Percentiles rank a stretch among this genome's conserved stretches.
Evolutionary conservation across 2,329 filamentous ascomycete species (phyloP).

Genomic region (Apiospora malaysiana): DNA sequence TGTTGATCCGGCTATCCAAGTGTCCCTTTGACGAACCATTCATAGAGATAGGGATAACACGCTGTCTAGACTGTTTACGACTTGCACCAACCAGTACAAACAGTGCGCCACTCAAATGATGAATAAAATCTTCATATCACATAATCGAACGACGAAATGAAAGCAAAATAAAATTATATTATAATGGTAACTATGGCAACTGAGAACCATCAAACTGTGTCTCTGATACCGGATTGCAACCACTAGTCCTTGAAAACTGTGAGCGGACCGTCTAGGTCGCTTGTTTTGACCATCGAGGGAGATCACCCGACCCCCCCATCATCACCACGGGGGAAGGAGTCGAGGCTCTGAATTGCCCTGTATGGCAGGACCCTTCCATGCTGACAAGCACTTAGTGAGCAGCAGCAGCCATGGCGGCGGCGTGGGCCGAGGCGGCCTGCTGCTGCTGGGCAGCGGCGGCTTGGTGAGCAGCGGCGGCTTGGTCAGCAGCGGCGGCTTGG

Average conservation of each 20-base stretch:
- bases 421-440: background rate
- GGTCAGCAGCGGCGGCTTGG: too few species aligned
- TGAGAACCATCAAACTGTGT: background rate
- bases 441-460: background rate
- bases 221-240: background rate
- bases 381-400: background rate
- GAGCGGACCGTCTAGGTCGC: slow-evolving; percentile 9
- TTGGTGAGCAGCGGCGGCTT: background rate
- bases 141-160: background rate
- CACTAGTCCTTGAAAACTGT: background rate
- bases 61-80: too few species aligned
- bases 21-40: too few species aligned
- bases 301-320: background rate
- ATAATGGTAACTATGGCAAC: background rate
- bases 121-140: background rate
- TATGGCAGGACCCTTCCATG: background rate
- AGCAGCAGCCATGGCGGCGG: background rate
- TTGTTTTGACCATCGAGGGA: background rate
- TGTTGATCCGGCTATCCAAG: background rate
- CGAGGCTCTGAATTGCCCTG: background rate
- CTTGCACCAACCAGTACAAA: too few species aligned
- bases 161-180: slow-evolving; percentile 12
- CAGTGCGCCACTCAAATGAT: background rate
- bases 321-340: background rate
- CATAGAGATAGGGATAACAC: too few species aligned